Evolutionary conservation across 192 early-diverging fungal species (phyloP).

Genomic region (Physocladia obscura): DNA sequence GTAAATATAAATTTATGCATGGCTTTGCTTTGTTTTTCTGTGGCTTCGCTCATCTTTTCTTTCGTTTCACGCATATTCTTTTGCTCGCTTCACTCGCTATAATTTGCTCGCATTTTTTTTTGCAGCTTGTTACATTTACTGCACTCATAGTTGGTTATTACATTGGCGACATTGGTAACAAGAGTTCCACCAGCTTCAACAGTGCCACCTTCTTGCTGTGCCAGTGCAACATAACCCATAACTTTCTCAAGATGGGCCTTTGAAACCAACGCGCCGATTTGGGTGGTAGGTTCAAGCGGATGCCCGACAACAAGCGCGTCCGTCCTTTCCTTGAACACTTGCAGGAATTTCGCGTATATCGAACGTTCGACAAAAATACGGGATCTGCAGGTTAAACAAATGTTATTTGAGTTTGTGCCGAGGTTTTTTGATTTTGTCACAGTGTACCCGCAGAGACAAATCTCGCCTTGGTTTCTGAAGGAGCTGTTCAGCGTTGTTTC

Average conservation of each 20-base stretch:
- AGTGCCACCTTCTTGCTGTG: conserved; percentile 40
- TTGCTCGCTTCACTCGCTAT: no score
- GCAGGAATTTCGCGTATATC: conserved; percentile 66
- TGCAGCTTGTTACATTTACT: no score
- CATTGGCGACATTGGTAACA: conserved; percentile 44
- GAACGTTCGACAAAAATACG: conserved; percentile 73
- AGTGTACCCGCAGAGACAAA: conserved; percentile 65
- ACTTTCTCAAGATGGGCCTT: conserved; percentile 72
- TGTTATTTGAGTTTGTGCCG: not conserved
- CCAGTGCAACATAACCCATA: conserved; percentile 63
- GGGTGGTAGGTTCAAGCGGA: conserved; percentile 58
- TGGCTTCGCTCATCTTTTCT: no score
- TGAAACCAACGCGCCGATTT: conserved; percentile 74
- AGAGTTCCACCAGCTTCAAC: conserved; percentile 48
- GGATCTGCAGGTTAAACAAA: conserved; percentile 41
- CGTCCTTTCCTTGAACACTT: conserved; percentile 52
- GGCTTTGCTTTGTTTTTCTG: no score
- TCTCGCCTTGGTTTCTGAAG: conserved; percentile 78
- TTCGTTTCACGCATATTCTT: no score
- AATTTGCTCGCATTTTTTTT: no score
- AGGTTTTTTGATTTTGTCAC: not conserved
- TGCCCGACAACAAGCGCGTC: conserved; percentile 67
- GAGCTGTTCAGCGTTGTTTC: conserved; percentile 62
- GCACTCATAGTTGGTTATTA: no score
- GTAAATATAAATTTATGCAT: not conserved